Base-by-base conservation (phyloP, 768 basidiomycete species). In the Lactarius psammicola region DNA sequence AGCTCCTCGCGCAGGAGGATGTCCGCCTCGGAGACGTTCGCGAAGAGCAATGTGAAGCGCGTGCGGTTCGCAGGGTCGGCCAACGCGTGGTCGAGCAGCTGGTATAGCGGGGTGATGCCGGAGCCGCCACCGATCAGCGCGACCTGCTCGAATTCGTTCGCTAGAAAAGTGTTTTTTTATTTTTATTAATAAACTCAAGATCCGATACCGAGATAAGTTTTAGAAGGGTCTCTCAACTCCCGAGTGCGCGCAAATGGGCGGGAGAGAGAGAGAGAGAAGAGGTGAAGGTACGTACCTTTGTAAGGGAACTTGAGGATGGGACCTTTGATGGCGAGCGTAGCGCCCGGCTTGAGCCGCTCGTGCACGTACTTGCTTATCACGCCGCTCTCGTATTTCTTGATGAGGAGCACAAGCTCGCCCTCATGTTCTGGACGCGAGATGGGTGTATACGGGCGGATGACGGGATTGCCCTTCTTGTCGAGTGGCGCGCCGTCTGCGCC, bases 401-500 rank as follows among this genome's bases (percentile, higher is more conserved):
- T 79, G 69, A 98, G 76, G 69, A 98, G 84, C 15, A 82, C 81
- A 55, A 96, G 76, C 72, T 93, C 88, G 31, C 93, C 94, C 61
- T 85, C 84, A 8, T 80, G 73, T 64, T 94, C 87, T 9, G 92
- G 83, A 0, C 85, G 78, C 26, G 95, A 95, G 69, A 94, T 85
- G 60, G 97, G 94, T 4, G 97, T 99, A 77, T 99, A 99, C 0
- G 97, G 93, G 61, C 94, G 85, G 69, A 89, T 82, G 76, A 95
- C 85, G 59, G 93, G 91, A 71, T 93, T 94, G 68, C 94, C 95
- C 73, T 94, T 92, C 72, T 77, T 80, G 74, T 88, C 88, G 68
- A 89, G 40, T 79, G 81, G 58, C 85, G 49, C 60, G 1, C 36
- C 55, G 2, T n/a, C 10, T 1, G 36, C 85, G 23, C 85, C 81